Evolutionary conservation across 2,329 filamentous ascomycete genomes (phyloP).

Genomic region (Zasmidium citrigriseum): DNA sequence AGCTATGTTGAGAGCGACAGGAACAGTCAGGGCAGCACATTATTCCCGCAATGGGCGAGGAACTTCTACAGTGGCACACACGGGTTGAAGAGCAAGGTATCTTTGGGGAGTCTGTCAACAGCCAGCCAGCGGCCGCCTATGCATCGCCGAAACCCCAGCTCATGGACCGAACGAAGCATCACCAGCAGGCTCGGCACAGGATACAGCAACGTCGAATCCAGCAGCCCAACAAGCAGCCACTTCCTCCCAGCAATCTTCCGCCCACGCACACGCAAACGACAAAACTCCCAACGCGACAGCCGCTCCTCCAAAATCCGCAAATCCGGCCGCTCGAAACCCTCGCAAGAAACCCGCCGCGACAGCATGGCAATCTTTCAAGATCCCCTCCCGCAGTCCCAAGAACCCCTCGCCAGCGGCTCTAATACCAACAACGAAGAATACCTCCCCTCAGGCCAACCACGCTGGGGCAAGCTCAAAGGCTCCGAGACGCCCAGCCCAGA

Average conservation of each 20-base stretch:
- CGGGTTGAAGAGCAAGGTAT: slow-evolving; percentile 32
- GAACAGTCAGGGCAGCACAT: slow-evolving; percentile 27
- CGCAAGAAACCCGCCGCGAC: slow-evolving; percentile 11
- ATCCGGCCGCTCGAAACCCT: slow-evolving; percentile 19
- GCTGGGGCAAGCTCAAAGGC: slow-evolving; percentile 32
- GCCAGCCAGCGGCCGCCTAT: slow-evolving; percentile 7
- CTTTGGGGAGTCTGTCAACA: slow-evolving; percentile 24
- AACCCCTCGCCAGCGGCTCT: slow-evolving; percentile 2
- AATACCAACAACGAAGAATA: slow-evolving; percentile 18
- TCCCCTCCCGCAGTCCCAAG: slow-evolving; percentile 14
- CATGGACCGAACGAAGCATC: slow-evolving; percentile 34
- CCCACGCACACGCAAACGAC: slow-evolving; percentile 30
- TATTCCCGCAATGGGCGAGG: slow-evolving; percentile 40
- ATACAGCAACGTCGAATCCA: slow-evolving; percentile 26
- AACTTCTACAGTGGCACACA: slow-evolving; percentile 36
- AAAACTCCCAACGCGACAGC: slow-evolving; percentile 16
- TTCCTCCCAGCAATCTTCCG: slow-evolving; percentile 39
- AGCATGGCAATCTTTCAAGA: slow-evolving; percentile 29
- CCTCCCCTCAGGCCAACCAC: slow-evolving; percentile 33
- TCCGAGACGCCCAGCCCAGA: slow-evolving; percentile 4
- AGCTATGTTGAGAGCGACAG: slow-evolving; percentile 31
- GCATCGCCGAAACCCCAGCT: slow-evolving; percentile 28
- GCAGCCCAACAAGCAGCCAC: slow-evolving; percentile 34
- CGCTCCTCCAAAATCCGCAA: slow-evolving; percentile 23
- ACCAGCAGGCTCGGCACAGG: slow-evolving; percentile 34